Evolutionary conservation across 2,329 filamentous ascomycete species (phyloP), one percentile per base, ranked within the genome.

Genomic region (Epichloe sp.): DNA sequence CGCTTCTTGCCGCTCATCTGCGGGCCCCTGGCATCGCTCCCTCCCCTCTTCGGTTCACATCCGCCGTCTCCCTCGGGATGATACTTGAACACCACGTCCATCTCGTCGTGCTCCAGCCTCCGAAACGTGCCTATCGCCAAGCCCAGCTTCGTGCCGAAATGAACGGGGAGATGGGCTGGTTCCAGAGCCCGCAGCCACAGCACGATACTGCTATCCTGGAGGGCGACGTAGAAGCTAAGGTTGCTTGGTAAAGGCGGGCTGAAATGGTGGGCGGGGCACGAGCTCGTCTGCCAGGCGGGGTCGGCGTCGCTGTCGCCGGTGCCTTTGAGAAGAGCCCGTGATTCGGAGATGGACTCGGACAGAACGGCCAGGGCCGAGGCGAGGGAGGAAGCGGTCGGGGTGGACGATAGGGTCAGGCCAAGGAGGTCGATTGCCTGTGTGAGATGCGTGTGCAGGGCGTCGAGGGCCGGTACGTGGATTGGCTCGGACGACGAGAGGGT

Each of bases 381-480:
- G 34, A 82, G 71, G 52, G 79, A 77, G 23, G 65, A 73, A 69
- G 61, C 81, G 66, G 69, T 82, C 77, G 52, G 56, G 71, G 53
- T 26, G 73, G 60, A 80, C 76, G 64, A 80, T 80, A 60, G 58
- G 49, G 82, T 84, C 15, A 94, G 78, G 59, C 85, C 80, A 47
- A 95, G 82, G 45, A 95, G 80, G 65, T 94, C 88, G 55, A 96
- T 79, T 52, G 87, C 84, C 60, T 88, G 80, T 54, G 86, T 91
- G 58, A 97, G 83, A 41, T 89, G 74, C n/a, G 81, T 80, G 55
- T 88, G 80, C 12, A 93, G 78, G 11, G 78, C 71, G 19, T 82
- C 80, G 48, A 96, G 77, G 53, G 89, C 82, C 15, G 79, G 74
- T 48, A 97, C 76, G 57, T 75, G 73, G 58, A 83, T 72, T 17